Percentiles rank a stretch among this genome's conserved stretches.
These are phyloP conservation scores for Rhazya stricta DNA, from an alignment of 257 asterid species.

Conservation along the genomic window DNA sequence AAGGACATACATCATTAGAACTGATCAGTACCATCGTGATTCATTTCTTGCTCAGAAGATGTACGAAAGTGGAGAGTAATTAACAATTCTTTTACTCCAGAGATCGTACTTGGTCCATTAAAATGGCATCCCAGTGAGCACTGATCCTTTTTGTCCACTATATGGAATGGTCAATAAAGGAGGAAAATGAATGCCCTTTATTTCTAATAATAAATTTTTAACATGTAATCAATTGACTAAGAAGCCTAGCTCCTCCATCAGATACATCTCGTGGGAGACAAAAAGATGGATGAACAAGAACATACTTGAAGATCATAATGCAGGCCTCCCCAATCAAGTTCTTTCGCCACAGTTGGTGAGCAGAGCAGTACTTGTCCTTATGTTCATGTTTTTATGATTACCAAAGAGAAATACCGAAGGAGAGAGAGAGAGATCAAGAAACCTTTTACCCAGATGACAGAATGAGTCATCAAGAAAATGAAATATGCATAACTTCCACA, in stretches of 20 bases:
- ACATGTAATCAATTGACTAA: conserved; percentile 4
- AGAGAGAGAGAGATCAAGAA: no score
- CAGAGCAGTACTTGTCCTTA: no score
- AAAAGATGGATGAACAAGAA: background rate
- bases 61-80: background rate
- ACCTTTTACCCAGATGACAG: background rate
- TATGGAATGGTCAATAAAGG: conserved; percentile 21
- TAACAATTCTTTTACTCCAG: background rate
- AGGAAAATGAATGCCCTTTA: background rate
- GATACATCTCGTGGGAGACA: background rate
- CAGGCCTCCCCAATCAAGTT: no score
- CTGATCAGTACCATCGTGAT: background rate
- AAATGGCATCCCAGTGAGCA: conserved; percentile 8
- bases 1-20: background rate
- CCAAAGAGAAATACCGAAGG: no score
- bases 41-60: background rate
- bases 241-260: conserved; percentile 8
- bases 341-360: no score
- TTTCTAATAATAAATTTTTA: background rate
- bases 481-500: conserved; percentile 14
- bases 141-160: background rate
- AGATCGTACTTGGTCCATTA: conserved; percentile 12
- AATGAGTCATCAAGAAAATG: conserved; percentile 12
- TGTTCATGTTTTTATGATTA: background rate
- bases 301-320: background rate